phyloP scores from a whole-genome alignment of 2,329 filamentous ascomycete genomes.

The Epichloe glyceriae region DNA sequence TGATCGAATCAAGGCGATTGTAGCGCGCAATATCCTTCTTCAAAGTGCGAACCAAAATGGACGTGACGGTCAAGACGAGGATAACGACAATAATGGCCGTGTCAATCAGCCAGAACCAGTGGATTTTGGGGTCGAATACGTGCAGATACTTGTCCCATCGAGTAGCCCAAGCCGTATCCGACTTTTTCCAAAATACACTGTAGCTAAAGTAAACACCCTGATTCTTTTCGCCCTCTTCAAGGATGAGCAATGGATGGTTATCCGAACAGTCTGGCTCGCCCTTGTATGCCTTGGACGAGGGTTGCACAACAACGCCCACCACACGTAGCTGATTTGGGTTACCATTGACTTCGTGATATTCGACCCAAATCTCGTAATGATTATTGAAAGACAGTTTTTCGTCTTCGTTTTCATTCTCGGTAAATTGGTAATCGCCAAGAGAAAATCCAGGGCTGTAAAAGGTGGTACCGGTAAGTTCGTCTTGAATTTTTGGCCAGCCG shows the following conservation, averaged over 20 bases:
- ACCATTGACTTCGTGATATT: constrained; percentile 71
- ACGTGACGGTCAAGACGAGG: constrained; percentile 79
- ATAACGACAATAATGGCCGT: constrained; percentile 92
- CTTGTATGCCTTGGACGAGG: constrained; percentile 53
- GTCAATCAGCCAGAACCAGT: constrained; percentile 97
- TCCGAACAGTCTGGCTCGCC: constrained; percentile 51
- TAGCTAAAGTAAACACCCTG: constrained; percentile 72
- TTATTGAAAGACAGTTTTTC: constrained; percentile 64
- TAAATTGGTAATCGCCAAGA: constrained; percentile 25
- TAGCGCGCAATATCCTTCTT: constrained; percentile 94
- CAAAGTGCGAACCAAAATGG: constrained; percentile 77
- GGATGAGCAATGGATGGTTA: constrained; percentile 41
- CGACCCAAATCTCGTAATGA: constrained; percentile 87
- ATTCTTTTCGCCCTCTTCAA: constrained; percentile 45
- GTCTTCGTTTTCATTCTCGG: constrained; percentile 46
- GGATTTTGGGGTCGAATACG: constrained; percentile 93
- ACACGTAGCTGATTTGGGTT: constrained; percentile 64
- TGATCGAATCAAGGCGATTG: constrained; percentile 85
- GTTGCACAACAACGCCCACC: constrained; percentile 82
- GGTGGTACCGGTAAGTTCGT: constrained; percentile 59
- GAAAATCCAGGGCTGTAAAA: constrained; percentile 86
- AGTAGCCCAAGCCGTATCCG: constrained; percentile 82
- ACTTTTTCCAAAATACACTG: constrained; percentile 78
- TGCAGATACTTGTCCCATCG: constrained; percentile 98
- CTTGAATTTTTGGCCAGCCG: constrained; percentile 75